Conservation (phyloP, 495 filamentous ascomycete species). For the Stereocaulon alpinum region DNA sequence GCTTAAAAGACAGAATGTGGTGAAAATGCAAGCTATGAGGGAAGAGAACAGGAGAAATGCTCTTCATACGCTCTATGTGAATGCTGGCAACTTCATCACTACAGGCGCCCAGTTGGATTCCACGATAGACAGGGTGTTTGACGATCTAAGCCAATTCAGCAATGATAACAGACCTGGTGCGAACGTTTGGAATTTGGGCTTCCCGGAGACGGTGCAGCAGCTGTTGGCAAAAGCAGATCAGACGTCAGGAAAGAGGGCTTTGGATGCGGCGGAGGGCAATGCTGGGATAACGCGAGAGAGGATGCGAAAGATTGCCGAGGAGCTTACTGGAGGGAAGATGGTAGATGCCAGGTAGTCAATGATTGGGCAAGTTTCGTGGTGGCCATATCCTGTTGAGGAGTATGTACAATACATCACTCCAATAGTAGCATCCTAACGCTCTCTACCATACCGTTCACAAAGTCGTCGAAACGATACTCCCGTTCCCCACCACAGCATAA, state of each 20-base stretch:
- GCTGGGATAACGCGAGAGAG: constrained; percentile 41
- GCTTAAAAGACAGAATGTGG: constrained; percentile 32
- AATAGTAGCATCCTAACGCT: too few relatives aligned
- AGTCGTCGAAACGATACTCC: too few relatives aligned
- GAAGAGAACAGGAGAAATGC: constrained; percentile 33
- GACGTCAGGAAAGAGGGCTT: constrained; percentile 24
- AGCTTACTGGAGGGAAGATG: constrained; percentile 61
- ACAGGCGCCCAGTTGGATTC: constrained; percentile 49
- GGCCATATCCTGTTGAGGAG: neutral
- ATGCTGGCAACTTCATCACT: constrained; percentile 54
- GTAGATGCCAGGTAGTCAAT: constrained; percentile 21
- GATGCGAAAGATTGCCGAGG: constrained; percentile 54
- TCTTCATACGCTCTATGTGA: constrained; percentile 54
- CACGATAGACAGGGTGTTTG: constrained; percentile 52
- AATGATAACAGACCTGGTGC: constrained; percentile 34
- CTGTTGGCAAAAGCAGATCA: constrained; percentile 29
- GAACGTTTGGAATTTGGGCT: constrained; percentile 50
- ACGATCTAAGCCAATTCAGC: constrained; percentile 38
- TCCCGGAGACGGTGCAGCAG: constrained; percentile 42
- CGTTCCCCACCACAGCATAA: too few relatives aligned
- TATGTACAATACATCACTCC: too few relatives aligned
- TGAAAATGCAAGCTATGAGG: constrained; percentile 31
- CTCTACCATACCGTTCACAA: too few relatives aligned
- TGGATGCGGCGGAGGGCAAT: constrained; percentile 25
- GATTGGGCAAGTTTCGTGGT: neutral